These are phyloP conservation scores for Penicillium paxilli DNA, from an alignment of 495 filamentous ascomycete species.

Conservation along the genomic window DNA sequence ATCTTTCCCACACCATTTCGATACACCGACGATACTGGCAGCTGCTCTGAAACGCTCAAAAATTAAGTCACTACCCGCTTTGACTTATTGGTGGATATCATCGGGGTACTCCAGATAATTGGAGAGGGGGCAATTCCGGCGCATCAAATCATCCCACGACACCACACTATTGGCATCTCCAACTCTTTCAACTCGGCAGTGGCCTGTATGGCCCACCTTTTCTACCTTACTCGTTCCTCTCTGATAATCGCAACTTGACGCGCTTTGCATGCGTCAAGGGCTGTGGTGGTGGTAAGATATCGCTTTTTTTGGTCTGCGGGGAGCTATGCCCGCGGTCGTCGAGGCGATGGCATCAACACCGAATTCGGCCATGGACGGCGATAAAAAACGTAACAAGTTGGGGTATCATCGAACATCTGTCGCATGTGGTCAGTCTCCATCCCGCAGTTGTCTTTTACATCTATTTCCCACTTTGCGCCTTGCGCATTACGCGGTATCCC, in stretches of 20 bases:
- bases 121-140: not conserved
- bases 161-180: no score
- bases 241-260: conserved; percentile 17
- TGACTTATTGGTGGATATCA: not conserved
- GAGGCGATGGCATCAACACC: conserved; percentile 67
- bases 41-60: not conserved
- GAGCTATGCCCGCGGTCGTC: conserved; percentile 48
- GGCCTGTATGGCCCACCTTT: not conserved
- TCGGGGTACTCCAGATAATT: not conserved
- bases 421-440: conserved; percentile 80
- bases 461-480: not conserved
- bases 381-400: conserved; percentile 94
- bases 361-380: conserved; percentile 57
- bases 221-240: not conserved
- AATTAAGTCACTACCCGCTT: not conserved
- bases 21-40: not conserved
- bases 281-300: conserved; percentile 29
- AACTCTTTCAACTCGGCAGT: not conserved
- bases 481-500: not conserved
- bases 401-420: conserved; percentile 97
- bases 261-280: conserved; percentile 37
- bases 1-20: no score
- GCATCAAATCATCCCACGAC: not conserved
- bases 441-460: not conserved
- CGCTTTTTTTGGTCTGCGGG: conserved; percentile 23